Conservation (phyloP, 2,329 filamentous ascomycete species). For the Fusarium proliferatum region DNA sequence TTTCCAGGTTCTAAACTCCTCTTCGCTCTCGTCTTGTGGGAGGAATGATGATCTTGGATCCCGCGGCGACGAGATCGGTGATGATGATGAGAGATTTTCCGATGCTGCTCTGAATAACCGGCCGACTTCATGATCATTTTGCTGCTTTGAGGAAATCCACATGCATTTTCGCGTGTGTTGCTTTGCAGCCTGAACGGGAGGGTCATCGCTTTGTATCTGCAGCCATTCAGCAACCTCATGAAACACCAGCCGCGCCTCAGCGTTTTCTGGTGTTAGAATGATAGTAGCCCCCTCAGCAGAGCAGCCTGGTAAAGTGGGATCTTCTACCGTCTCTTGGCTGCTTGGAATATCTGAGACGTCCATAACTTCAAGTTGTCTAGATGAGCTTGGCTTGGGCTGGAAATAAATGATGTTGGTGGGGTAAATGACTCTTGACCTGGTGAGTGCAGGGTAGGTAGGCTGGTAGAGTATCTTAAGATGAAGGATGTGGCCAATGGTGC, state of each 20-base stretch:
- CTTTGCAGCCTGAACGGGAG: too few relatives aligned
- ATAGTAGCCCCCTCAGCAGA: neutral
- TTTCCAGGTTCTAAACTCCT: neutral
- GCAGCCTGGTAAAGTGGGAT: neutral
- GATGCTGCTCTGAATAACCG: accelerated
- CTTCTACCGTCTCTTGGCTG: neutral
- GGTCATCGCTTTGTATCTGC: neutral
- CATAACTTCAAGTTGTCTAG: accelerated
- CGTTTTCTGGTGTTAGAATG: neutral
- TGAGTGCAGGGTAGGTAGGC: neutral
- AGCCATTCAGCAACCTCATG: accelerated
- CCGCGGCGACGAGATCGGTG: neutral
- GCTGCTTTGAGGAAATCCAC: neutral
- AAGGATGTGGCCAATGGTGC: neutral
- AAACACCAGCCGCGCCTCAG: neutral
- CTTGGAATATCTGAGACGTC: neutral
- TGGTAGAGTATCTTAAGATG: neutral
- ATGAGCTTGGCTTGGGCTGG: neutral
- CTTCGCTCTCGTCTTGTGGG: accelerated
- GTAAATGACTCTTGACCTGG: neutral
- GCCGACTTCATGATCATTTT: accelerated
- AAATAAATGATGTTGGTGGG: neutral
- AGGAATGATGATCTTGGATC: neutral
- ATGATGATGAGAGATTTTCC: accelerated
- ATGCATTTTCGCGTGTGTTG: neutral